Evolutionary conservation across 2,329 filamentous ascomycete genomes (phyloP).

Genomic region (Trichoderma atrobrunneum): DNA sequence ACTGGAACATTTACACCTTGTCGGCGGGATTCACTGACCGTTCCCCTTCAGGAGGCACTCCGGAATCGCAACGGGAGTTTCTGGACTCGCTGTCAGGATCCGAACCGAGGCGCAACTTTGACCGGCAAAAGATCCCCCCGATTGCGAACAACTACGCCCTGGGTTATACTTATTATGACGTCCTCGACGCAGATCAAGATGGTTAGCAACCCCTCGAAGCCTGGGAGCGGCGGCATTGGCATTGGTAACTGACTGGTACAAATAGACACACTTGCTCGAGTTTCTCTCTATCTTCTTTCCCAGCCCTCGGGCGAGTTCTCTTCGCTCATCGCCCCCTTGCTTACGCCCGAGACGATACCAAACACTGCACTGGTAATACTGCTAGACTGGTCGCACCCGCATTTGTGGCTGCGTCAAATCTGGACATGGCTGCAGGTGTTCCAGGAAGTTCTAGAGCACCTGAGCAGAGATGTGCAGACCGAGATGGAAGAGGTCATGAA

Average conservation of each 20-base stretch:
- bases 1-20: constrained; percentile 5
- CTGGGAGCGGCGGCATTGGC: background rate
- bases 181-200: constrained; percentile 90
- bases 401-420: constrained; percentile 86
- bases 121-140: constrained; percentile 65
- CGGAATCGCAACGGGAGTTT: constrained; percentile 81
- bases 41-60: constrained; percentile 62
- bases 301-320: constrained; percentile 80
- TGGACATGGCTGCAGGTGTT: constrained; percentile 86
- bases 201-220: constrained; percentile 49
- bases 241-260: constrained; percentile 23
- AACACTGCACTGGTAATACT: constrained; percentile 86
- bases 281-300: constrained; percentile 86
- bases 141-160: constrained; percentile 90
- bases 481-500: constrained; percentile 85
- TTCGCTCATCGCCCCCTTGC: constrained; percentile 76
- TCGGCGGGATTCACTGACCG: constrained; percentile 30
- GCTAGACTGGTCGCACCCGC: constrained; percentile 94
- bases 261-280: constrained; percentile 82
- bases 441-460: constrained; percentile 69
- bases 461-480: constrained; percentile 73
- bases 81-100: constrained; percentile 61
- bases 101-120: constrained; percentile 52
- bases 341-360: constrained; percentile 78
- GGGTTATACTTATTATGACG: constrained; percentile 93